phyloP scores from a whole-genome alignment of 1,139 yeast species.

The Taiozyma sp. region DNA sequence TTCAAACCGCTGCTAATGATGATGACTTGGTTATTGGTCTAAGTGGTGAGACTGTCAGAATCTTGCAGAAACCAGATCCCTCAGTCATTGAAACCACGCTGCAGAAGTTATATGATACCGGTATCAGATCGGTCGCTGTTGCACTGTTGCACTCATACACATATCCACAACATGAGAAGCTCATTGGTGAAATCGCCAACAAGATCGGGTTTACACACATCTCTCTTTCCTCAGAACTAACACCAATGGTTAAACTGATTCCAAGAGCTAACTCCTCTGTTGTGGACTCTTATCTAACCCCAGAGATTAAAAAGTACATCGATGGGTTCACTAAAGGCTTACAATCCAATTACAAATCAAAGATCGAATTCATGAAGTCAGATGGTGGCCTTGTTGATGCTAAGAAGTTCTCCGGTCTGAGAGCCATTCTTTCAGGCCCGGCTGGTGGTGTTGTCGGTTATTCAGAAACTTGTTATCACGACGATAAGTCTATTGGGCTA shows the following conservation, averaged over 20 bases:
- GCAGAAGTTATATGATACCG: conserved; percentile 41
- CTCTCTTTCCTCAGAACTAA: conserved; percentile 59
- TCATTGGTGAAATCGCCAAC: conserved; percentile 53
- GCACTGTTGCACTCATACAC: conserved; percentile 69
- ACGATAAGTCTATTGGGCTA: conserved; percentile 36
- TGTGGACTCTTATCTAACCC: conserved; percentile 77
- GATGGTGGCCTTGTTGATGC: conserved; percentile 57
- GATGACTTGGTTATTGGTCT: conserved; percentile 41
- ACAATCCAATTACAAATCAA: conserved; percentile 32
- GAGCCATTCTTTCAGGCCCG: conserved; percentile 55
- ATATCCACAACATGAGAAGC: conserved; percentile 58
- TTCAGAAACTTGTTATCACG: conserved; percentile 46
- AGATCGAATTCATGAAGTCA: conserved; percentile 53
- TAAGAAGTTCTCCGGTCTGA: conserved; percentile 44
- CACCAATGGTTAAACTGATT: conserved; percentile 72
- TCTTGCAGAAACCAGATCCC: conserved; percentile 45
- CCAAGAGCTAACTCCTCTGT: conserved; percentile 70
- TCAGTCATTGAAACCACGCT: conserved; percentile 37
- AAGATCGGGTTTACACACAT: conserved; percentile 58
- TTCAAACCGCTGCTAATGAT: conserved; percentile 28
- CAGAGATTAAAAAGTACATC: conserved; percentile 61
- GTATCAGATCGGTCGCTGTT: conserved; percentile 63
- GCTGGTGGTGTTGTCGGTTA: conserved; percentile 64
- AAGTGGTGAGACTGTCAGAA: conserved; percentile 60
- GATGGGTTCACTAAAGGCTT: conserved; percentile 59